Evolutionary conservation across 345 rosid genomes (phyloP).

Genomic region (Melaleuca quinquenervia): DNA sequence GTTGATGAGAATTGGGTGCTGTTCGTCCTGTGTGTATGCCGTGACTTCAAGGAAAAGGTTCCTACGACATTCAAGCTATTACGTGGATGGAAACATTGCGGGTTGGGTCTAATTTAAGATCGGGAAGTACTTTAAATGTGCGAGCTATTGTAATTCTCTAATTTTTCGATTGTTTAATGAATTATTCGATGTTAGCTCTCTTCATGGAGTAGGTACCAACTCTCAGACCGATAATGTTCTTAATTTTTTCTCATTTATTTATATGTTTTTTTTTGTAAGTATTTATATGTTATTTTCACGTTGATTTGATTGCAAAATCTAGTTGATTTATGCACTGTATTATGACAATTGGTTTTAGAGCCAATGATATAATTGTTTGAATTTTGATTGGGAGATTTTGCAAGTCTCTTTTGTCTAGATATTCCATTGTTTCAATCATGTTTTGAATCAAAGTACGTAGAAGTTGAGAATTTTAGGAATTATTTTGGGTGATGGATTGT

Average conservation of each 20-base stretch:
- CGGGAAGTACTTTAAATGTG: no score
- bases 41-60: neutral
- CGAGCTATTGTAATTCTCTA: neutral
- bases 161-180: neutral
- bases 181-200: neutral
- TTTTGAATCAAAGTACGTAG: neutral
- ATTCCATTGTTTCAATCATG: neutral
- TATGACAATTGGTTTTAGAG: neutral
- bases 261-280: no score
- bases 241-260: no score
- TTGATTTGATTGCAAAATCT: no score
- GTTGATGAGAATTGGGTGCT: neutral
- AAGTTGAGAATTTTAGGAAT: neutral
- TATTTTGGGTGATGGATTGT: neutral
- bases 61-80: no score
- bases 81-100: no score
- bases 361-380: no score
- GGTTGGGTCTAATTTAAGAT: no score
- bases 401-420: no score
- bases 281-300: no score
- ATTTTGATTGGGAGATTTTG: neutral
- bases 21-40: neutral
- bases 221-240: neutral
- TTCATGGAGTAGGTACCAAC: neutral
- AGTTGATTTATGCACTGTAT: no score